Conservation (phyloP, 495 filamentous ascomycete species). For the Physcia stellaris region DNA sequence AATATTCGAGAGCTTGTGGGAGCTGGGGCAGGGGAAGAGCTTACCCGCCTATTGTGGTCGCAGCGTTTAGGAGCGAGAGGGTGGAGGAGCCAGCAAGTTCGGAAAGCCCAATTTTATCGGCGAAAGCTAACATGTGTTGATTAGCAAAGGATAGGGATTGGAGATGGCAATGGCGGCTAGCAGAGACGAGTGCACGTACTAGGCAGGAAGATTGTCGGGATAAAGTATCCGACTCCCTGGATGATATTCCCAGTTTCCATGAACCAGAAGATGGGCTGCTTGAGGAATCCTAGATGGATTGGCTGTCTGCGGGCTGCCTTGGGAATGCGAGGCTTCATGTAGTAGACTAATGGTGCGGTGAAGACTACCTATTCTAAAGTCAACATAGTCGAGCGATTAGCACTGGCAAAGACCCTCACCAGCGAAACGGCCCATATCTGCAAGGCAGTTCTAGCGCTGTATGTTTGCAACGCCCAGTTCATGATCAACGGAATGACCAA, state of each 20-base stretch:
- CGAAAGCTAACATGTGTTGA: no score
- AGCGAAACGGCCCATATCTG: slow-evolving; percentile 31
- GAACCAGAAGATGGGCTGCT: slow-evolving; percentile 30
- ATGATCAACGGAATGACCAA: slow-evolving; percentile 35
- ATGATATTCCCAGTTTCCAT: slow-evolving; percentile 40
- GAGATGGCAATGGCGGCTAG: no score
- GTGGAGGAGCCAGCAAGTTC: slow-evolving; percentile 25
- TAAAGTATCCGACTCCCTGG: slow-evolving; percentile 46
- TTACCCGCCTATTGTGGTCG: slow-evolving; percentile 38
- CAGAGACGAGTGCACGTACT: no score
- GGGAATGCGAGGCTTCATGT: slow-evolving; percentile 29
- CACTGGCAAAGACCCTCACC: slow-evolving; percentile 29
- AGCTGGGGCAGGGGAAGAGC: no score
- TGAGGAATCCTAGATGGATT: slow-evolving; percentile 23
- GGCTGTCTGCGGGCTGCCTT: slow-evolving; percentile 1
- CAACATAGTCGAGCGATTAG: no score
- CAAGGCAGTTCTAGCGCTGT: slow-evolving; percentile 39
- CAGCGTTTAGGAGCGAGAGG: slow-evolving; percentile 37
- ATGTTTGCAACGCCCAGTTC: slow-evolving; percentile 30
- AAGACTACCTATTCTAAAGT: slow-evolving; percentile 28
- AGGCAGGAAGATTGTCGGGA: slow-evolving; percentile 47
- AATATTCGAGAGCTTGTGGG: no score
- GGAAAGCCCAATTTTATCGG: slow-evolving; percentile 22
- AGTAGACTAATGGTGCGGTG: slow-evolving; percentile 32
- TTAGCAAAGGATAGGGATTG: no score